Conservation (phyloP, 176 grass and related monocot species). For the Triticum turgidum region DNA sequence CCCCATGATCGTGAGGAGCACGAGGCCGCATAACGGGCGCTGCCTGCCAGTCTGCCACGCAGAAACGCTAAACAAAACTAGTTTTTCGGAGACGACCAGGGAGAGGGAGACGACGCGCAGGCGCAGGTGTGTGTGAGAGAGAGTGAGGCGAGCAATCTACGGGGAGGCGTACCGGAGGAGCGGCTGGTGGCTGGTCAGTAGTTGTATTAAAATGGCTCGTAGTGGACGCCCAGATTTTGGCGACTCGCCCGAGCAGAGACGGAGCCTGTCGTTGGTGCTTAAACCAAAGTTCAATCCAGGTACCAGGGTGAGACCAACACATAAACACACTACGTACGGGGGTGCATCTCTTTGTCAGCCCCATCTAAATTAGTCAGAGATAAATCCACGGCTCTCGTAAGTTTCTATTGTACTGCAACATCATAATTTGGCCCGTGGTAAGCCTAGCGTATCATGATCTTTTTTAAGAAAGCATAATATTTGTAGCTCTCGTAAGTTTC, state of each 20-base stretch:
- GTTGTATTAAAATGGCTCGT: not conserved
- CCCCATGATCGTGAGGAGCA: constrained; percentile 33
- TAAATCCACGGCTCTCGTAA: too few species aligned
- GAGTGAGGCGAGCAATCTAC: constrained; percentile 16
- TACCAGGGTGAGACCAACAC: too few species aligned
- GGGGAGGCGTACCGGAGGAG: not conserved
- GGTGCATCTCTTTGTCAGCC: too few species aligned
- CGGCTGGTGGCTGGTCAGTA: not conserved
- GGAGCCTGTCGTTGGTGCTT: not conserved
- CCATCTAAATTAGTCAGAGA: too few species aligned
- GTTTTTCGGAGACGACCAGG: not conserved
- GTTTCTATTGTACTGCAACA: too few species aligned
- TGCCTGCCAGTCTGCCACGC: not conserved
- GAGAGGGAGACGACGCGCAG: not conserved
- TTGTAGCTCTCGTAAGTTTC: too few species aligned
- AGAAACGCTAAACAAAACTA: not conserved
- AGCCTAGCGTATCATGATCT: not conserved
- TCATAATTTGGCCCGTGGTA: not conserved
- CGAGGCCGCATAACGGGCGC: not conserved
- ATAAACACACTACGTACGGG: too few species aligned
- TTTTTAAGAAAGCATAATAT: too few species aligned
- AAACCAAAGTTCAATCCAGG: not conserved
- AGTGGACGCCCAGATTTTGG: constrained; percentile 10
- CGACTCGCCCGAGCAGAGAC: not conserved
- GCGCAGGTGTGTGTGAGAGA: not conserved